Conservation (phyloP, 192 early-diverging fungal species). For the Thoreauomyces humboldtii region DNA sequence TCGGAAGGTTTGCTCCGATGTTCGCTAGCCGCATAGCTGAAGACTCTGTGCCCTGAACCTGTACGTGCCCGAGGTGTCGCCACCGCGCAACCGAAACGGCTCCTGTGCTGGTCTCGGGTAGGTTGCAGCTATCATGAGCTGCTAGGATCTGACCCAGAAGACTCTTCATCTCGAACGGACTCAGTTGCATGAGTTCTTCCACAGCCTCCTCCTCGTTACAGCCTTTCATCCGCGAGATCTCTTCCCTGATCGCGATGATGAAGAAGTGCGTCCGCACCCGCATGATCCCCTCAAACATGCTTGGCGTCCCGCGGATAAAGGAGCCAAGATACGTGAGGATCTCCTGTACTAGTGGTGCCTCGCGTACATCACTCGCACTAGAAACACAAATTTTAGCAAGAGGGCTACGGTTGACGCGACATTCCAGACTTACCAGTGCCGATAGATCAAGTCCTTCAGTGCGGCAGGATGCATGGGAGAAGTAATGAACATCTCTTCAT, state of each 20-base stretch:
- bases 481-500: constrained; percentile 64
- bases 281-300: constrained; percentile 80
- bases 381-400: constrained; percentile 14
- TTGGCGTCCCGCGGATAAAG: constrained; percentile 63
- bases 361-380: constrained; percentile 75
- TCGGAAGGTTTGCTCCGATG: constrained; percentile 37
- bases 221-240: constrained; percentile 69
- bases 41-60: constrained; percentile 17
- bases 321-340: constrained; percentile 76
- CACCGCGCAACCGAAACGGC: neutral
- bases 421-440: constrained; percentile 60
- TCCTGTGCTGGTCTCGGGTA: neutral
- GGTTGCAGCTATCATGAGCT: constrained; percentile 34
- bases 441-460: constrained; percentile 63
- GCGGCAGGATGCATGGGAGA: constrained; percentile 69
- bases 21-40: constrained; percentile 35
- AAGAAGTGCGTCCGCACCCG: constrained; percentile 77
- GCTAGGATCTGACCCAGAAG: constrained; percentile 71
- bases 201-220: constrained; percentile 78
- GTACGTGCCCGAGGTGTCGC: constrained; percentile 16
- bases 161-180: constrained; percentile 77
- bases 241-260: constrained; percentile 83
- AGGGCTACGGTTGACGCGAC: neutral
- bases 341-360: constrained; percentile 81
- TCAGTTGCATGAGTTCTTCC: constrained; percentile 76